Conservation (phyloP, 192 early-diverging fungal genomes). For the Pilaira anomala region DNA sequence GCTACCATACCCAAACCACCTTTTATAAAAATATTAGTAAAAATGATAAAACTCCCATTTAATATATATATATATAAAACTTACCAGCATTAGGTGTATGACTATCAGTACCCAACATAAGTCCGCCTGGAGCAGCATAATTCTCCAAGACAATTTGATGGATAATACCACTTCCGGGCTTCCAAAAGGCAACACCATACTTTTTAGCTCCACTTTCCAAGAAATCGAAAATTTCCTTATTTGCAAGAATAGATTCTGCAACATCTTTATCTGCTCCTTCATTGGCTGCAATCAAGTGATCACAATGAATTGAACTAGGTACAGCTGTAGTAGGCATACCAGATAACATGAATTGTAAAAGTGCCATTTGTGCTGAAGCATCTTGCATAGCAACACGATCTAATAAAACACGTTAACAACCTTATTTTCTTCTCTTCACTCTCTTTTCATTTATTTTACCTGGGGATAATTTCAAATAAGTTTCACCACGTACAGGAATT, state of each 20-base stretch:
- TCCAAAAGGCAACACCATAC: constrained; percentile 97
- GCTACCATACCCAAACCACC: constrained; percentile 95
- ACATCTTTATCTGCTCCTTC: constrained; percentile 83
- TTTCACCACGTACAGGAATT: constrained; percentile 72
- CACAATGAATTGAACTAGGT: constrained; percentile 96
- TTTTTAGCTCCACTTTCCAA: constrained; percentile 77
- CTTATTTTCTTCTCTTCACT: not conserved
- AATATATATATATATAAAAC: not conserved
- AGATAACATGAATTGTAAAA: constrained; percentile 98
- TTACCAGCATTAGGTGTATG: constrained; percentile 60
- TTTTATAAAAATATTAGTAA: not conserved
- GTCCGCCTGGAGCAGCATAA: constrained; percentile 94
- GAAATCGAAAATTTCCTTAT: constrained; percentile 96
- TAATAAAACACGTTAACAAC: constrained; percentile 10
- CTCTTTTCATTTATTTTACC: constrained; percentile 39
- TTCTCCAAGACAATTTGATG: constrained; percentile 99
- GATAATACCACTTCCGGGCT: constrained; percentile 95
- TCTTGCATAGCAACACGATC: constrained; percentile 99
- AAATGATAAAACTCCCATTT: constrained; percentile 60
- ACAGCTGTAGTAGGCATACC: constrained; percentile 92
- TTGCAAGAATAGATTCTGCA: constrained; percentile 77
- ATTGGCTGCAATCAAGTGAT: constrained; percentile 96
- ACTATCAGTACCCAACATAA: constrained; percentile 98
- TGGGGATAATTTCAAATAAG: constrained; percentile 89
- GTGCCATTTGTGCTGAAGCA: constrained; percentile 90